Conservation (phyloP, 805 yeast species). For the Alloascoidea africana region DNA sequence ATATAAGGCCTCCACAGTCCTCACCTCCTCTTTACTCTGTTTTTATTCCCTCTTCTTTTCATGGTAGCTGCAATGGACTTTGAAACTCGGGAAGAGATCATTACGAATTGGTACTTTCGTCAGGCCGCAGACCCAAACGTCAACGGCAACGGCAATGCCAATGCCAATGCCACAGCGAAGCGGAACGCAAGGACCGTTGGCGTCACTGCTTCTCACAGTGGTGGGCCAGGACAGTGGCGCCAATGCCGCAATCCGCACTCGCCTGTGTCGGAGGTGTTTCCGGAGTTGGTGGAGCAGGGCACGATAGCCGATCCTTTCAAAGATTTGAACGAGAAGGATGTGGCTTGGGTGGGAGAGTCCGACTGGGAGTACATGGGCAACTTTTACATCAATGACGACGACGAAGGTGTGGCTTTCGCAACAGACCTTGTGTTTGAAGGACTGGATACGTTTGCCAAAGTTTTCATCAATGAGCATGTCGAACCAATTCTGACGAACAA, state of each 20-base stretch:
- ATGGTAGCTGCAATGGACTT: not conserved
- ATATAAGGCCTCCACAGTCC: no score
- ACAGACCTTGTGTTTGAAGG: conserved; percentile 25
- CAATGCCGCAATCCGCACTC: not conserved
- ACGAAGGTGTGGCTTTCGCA: not conserved
- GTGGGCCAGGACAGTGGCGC: not conserved
- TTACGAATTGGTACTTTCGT: not conserved
- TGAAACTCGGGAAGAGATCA: not conserved
- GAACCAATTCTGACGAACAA: conserved; percentile 19
- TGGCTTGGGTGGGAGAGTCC: conserved; percentile 35
- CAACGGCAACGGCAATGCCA: no score
- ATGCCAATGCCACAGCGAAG: no score
- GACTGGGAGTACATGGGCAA: conserved; percentile 30
- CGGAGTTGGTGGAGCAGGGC: conserved; percentile 23
- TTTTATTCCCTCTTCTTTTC: no score
- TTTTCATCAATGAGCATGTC: conserved; percentile 22
- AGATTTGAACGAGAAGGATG: conserved; percentile 25
- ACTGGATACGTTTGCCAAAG: conserved; percentile 26
- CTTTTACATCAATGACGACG: conserved; percentile 7
- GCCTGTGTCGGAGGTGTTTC: conserved; percentile 20
- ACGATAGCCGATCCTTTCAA: conserved; percentile 30
- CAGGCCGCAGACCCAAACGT: no score
- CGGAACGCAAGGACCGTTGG: no score
- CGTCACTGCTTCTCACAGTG: no score
- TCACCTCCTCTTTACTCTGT: no score